A percentile compares a stretch with the other conserved stretches of the same genome.
Evolutionary conservation across 805 yeast genomes (phyloP).

Genomic region (Saccharomyces jurei): DNA sequence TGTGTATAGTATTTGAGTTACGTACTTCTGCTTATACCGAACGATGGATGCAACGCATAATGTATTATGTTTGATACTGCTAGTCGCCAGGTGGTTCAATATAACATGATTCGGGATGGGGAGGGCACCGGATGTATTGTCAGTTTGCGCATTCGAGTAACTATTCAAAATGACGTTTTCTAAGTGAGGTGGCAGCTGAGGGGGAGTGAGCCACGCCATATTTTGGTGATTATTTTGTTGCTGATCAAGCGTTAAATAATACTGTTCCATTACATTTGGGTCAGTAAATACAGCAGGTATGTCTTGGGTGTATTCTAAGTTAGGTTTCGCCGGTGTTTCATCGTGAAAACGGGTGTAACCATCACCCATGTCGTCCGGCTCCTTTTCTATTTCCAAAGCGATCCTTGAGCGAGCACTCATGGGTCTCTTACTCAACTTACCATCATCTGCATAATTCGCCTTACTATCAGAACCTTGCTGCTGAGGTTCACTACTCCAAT

Average conservation of each 20-base stretch:
- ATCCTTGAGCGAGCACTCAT: constrained; percentile 45
- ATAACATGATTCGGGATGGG: constrained; percentile 95
- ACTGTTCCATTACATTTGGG: constrained; percentile 81
- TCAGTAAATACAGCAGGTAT: constrained; percentile 81
- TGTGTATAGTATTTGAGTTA: constrained; percentile 85
- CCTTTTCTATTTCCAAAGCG: constrained; percentile 31
- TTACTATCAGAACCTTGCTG: constrained; percentile 1
- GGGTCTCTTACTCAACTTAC: constrained; percentile 7
- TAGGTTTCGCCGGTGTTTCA: constrained; percentile 33
- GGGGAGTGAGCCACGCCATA: constrained; percentile 73
- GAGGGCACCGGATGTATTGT: constrained; percentile 65
- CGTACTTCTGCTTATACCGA: constrained; percentile 80
- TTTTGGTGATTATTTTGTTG: constrained; percentile 43
- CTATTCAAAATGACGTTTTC: constrained; percentile 88
- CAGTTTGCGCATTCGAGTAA: constrained; percentile 34
- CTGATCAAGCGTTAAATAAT: constrained; percentile 67
- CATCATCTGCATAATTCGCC: neutral
- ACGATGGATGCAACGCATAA: constrained; percentile 89
- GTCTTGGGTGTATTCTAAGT: constrained; percentile 45
- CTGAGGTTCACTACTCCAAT: constrained; percentile 1
- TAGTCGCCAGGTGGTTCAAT: constrained; percentile 88
- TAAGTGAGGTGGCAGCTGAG: constrained; percentile 92
- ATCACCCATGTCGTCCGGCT: constrained; percentile 64
- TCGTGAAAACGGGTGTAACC: constrained; percentile 74
- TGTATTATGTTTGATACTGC: constrained; percentile 87